phyloP scores from a whole-genome alignment of 257 asterid species.

The Solanum bulbocastanum region DNA sequence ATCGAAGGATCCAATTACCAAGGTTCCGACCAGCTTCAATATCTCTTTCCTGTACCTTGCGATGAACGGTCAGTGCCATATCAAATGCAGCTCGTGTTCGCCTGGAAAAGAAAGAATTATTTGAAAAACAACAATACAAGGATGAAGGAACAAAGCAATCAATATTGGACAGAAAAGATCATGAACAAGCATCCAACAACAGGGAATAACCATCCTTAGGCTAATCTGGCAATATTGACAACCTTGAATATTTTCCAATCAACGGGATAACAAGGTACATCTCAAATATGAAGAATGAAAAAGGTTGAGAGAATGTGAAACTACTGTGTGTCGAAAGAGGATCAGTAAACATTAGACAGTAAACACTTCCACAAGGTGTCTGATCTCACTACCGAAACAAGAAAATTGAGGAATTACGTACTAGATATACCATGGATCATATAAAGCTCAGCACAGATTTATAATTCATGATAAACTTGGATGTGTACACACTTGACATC shows the following conservation, averaged over 20 bases:
- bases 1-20: constrained; percentile 76
- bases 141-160: background rate
- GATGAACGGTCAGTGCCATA: constrained; percentile 62
- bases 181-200: background rate
- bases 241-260: background rate
- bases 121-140: background rate
- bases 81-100: constrained; percentile 70
- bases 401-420: background rate
- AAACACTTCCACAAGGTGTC: background rate
- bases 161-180: background rate
- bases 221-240: background rate
- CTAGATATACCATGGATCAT: background rate
- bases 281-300: background rate
- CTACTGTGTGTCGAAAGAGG: background rate
- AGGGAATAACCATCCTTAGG: background rate
- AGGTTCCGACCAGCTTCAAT: constrained; percentile 81
- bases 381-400: background rate
- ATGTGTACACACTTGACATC: background rate
- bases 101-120: constrained; percentile 29
- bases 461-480: background rate
- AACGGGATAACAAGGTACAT: background rate
- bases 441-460: background rate
- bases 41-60: constrained; percentile 68
- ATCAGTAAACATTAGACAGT: background rate
- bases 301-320: background rate